Evolutionary conservation across 192 early-diverging fungal genomes (phyloP), one percentile per base, ranked within the genome.

Genomic region (Coemansia sp.): DNA sequence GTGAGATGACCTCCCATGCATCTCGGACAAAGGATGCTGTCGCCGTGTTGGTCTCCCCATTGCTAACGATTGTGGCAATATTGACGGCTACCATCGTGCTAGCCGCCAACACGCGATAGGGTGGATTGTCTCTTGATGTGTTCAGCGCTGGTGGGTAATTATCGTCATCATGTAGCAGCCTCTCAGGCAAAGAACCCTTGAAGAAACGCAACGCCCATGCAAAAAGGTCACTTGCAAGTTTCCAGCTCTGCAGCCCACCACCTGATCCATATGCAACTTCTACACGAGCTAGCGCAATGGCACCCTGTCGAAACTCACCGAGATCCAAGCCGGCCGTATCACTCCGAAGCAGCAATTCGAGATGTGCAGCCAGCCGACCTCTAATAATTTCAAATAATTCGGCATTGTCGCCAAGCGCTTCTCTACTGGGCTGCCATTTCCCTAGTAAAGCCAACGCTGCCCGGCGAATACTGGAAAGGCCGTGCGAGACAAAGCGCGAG

Each of bases 11-110:
- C 21, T 41, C 44, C 75, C 75, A 78, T 2, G 75, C 14, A 7
- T 57, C 65, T 49, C 48, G 52, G 24, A 65, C 53, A 41, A 64
- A 51, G 8, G 14, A 21, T 26, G 64, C 62, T 14, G 69, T 24
- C 3, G 48, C 58, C 0, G 56, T 14, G 5, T 22, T 50, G 5
- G 22, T 56, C 28, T 58, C 48, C 8, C 22, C 28, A 7, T 8
- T 32, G 31, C 44, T 30, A 9, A 68, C 49, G 24, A 68, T 31
- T 10, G 66, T 56, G 4, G 78, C 65, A 6, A 69, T 41, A 24
- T 65, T 76, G 7, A 76, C 55, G 8, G 49, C 64, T 10, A 76
- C 63, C 66, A 81, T 71, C 10, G 55, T 31, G 22, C 69, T 56
- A 18, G 59, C 58, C 19, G 62, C 60, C 30, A 81, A 54, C 9